phyloP scores from a whole-genome alignment of 2,329 filamentous ascomycete species.

The Cladosporium halotolerans region DNA sequence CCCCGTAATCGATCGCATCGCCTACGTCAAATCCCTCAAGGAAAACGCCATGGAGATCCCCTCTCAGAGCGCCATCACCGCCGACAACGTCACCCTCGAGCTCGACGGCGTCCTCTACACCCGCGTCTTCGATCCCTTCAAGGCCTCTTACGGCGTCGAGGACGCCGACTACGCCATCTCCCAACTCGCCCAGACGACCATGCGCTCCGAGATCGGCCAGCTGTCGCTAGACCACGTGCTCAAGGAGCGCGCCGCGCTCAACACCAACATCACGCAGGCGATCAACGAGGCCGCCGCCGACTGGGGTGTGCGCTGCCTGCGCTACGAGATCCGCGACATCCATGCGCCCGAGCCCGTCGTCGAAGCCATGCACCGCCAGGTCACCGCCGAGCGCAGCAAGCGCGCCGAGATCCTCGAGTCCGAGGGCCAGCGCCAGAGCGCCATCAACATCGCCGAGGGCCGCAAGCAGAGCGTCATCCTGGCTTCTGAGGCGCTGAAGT shows the following conservation, averaged over 20 bases:
- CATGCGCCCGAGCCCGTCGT: slow-evolving; percentile 91
- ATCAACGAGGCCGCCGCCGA: slow-evolving; percentile 97
- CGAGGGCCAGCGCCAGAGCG: slow-evolving; percentile 91
- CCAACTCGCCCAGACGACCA: slow-evolving; percentile 95
- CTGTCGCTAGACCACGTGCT: slow-evolving; percentile 93
- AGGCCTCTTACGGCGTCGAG: slow-evolving; percentile 96
- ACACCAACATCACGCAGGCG: slow-evolving; percentile 96
- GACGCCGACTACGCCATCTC: slow-evolving; percentile 98
- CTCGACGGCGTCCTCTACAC: slow-evolving; percentile 95
- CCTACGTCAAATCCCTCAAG: slow-evolving; percentile 97
- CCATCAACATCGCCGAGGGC: slow-evolving; percentile 98
- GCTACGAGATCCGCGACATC: slow-evolving; percentile 97
- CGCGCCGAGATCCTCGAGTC: slow-evolving; percentile 95
- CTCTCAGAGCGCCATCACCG: slow-evolving; percentile 94
- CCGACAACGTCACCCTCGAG: slow-evolving; percentile 95
- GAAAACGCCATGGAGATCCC: slow-evolving; percentile 95
- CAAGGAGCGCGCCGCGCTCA: slow-evolving; percentile 91
- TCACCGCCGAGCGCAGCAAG: slow-evolving; percentile 95
- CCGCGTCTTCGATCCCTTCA: slow-evolving; percentile 94
- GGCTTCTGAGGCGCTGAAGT: slow-evolving; percentile 81
- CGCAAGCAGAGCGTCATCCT: slow-evolving; percentile 95
- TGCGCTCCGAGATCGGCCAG: slow-evolving; percentile 97
- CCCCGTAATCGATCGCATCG: slow-evolving; percentile 89
- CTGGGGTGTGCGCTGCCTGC: slow-evolving; percentile 92
- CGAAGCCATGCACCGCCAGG: slow-evolving; percentile 95